Base-by-base conservation (phyloP, 1,284 basidiomycete species). In the Pisolithus thermaeus region DNA sequence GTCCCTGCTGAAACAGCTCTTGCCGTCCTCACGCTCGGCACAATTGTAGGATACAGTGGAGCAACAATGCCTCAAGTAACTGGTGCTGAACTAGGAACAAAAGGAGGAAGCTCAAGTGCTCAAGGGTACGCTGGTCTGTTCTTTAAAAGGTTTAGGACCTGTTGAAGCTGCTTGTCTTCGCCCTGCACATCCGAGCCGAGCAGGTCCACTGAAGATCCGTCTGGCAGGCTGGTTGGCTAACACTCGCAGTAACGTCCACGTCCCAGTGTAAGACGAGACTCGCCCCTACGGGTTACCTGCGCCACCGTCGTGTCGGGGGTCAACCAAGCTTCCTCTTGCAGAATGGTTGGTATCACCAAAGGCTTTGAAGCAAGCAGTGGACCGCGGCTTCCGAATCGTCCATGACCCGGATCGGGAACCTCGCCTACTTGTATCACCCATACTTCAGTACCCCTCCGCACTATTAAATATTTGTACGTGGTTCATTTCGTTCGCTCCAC, bases 41-140 rank as follows among this genome's bases (percentile, higher is more conserved):
- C 94, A 97, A 64, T 74, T 91, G 56, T 90, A 93, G 63, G 92
- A 94, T 69, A 90, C 87, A 69, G 91, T 90, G 8, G 95, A 98
- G 67, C 94, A 97, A 61, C 92, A 97, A 67, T 91, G 96, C 56
- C 73, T 98, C 58, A 98, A 98, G 73, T 81, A 85, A 18, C 77
- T 97, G 16, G 95, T 95, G 3, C 76, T 92, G 45, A 79, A 90
- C 63, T 92, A 91, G 57, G 90, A 91, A 62, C 88, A 91, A 59
- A 83, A 85, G 28, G 90, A 92, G 67, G 90, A 90, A 67, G 84
- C 78, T 1, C 87, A 90, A 63, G 87, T 89, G 59, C 59, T 86
- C 58, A 87, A 81, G 77, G 85, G 87, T 84, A 58, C 22, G 63
- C 54, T 45, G n/a, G 35, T 8, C n/a, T 23, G 28, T 0, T 1